These are phyloP conservation scores for Mortierella sp. DNA, from an alignment of 371 early-diverging fungal genomes.

Conservation along the genomic window DNA sequence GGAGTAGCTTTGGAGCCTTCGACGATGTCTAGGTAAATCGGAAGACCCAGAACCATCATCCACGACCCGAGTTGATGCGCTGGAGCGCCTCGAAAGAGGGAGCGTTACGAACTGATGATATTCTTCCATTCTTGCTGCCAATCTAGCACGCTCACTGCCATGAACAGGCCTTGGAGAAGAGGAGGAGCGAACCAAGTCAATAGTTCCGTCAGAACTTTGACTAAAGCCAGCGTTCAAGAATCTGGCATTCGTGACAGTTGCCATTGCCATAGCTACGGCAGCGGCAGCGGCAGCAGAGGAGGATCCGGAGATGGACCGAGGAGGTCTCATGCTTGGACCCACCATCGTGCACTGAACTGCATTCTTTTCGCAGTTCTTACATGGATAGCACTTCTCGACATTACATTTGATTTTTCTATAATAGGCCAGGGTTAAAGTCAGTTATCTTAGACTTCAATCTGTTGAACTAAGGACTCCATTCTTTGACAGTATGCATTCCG, in stretches of 20 bases:
- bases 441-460: neutral
- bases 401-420: slow-evolving; percentile 54
- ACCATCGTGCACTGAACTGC: slow-evolving; percentile 49
- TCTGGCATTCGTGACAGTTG: slow-evolving; percentile 39
- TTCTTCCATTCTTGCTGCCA: slow-evolving; percentile 12
- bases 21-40: slow-evolving; percentile 8
- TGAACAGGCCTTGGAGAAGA: slow-evolving; percentile 1
- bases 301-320: slow-evolving; percentile 43
- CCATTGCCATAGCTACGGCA: slow-evolving; percentile 47
- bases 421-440: neutral
- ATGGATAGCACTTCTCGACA: slow-evolving; percentile 46
- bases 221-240: neutral
- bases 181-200: slow-evolving; percentile 4
- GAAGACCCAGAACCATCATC: slow-evolving; percentile 18
- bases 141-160: slow-evolving; percentile 18
- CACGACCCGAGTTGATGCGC: slow-evolving; percentile 9
- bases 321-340: slow-evolving; percentile 49
- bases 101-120: slow-evolving; percentile 7
- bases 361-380: slow-evolving; percentile 51
- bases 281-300: slow-evolving; percentile 54
- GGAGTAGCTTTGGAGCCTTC: slow-evolving; percentile 29
- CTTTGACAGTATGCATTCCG: neutral
- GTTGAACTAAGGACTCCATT: neutral
- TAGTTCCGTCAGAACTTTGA: slow-evolving; percentile 15
- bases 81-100: slow-evolving; percentile 20